Evolutionary conservation across 805 yeast species (phyloP).

Genomic region (Kuraishia floccosa): DNA sequence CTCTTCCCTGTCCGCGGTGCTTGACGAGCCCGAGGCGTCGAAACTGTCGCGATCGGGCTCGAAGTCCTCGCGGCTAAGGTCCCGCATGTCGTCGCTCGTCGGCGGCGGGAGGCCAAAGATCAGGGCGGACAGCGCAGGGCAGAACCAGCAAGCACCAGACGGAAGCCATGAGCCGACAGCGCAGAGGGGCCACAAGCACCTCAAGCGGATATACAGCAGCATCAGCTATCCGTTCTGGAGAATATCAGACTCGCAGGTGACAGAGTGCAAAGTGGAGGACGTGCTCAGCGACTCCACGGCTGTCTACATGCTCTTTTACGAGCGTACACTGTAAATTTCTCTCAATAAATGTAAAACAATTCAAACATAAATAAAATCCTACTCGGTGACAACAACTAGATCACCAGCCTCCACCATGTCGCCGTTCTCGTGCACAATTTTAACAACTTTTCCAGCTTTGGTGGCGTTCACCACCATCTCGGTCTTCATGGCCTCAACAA

Average conservation of each 20-base stretch:
- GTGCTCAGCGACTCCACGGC: constrained; percentile 61
- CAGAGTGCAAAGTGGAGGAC: constrained; percentile 46
- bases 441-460: constrained; percentile 56
- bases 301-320: constrained; percentile 83
- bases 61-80: constrained; percentile 5
- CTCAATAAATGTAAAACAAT: not conserved
- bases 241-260: constrained; percentile 63
- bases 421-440: constrained; percentile 73
- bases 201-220: constrained; percentile 43
- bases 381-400: constrained; percentile 72
- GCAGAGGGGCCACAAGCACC: constrained; percentile 2
- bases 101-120: constrained; percentile 5
- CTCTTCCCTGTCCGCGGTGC: constrained; percentile 1
- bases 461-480: constrained; percentile 86
- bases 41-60: constrained; percentile 1
- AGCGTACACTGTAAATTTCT: constrained; percentile 19
- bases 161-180: constrained; percentile 1
- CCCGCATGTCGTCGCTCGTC: constrained; percentile 12
- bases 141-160: not conserved
- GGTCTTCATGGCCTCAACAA: constrained; percentile 97
- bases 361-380: constrained; percentile 4
- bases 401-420: constrained; percentile 98
- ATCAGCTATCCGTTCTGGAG: constrained; percentile 69
- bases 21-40: not conserved
- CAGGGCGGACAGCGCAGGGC: not conserved